phyloP scores from a whole-genome alignment of 257 asterid genomes.

The Rehmannia glutinosa region DNA sequence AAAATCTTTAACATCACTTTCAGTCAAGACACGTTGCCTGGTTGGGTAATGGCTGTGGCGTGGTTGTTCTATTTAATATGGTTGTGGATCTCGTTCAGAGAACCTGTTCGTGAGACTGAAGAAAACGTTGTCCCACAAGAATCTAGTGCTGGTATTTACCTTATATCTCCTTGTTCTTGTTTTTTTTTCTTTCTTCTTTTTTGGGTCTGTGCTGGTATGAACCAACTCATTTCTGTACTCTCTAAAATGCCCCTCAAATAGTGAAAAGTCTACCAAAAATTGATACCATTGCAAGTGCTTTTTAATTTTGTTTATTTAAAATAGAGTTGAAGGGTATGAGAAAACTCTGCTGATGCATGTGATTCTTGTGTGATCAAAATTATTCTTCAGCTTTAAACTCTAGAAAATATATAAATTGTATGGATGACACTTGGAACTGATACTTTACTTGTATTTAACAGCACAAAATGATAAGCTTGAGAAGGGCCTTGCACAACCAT shows the following conservation, averaged over 20 bases:
- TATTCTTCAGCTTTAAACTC: neutral
- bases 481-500: conserved; percentile 75
- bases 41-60: conserved; percentile 92
- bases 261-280: neutral
- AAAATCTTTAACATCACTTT: conserved; percentile 64
- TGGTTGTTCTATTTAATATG: conserved; percentile 76
- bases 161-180: neutral
- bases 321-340: neutral
- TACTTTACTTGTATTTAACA: conserved; percentile 22
- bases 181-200: neutral
- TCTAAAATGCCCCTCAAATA: neutral
- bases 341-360: neutral
- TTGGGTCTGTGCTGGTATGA: too few relatives aligned
- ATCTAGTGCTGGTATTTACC: conserved; percentile 49
- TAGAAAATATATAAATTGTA: neutral
- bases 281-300: neutral
- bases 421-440: conserved; percentile 11
- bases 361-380: neutral
- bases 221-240: neutral
- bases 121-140: conserved; percentile 34
- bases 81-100: conserved; percentile 85
- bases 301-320: neutral
- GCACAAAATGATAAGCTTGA: conserved; percentile 61
- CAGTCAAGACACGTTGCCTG: conserved; percentile 86
- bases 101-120: conserved; percentile 59